Evolutionary conservation across 2,329 filamentous ascomycete species (phyloP).

Genomic region (Monascus ruber): DNA sequence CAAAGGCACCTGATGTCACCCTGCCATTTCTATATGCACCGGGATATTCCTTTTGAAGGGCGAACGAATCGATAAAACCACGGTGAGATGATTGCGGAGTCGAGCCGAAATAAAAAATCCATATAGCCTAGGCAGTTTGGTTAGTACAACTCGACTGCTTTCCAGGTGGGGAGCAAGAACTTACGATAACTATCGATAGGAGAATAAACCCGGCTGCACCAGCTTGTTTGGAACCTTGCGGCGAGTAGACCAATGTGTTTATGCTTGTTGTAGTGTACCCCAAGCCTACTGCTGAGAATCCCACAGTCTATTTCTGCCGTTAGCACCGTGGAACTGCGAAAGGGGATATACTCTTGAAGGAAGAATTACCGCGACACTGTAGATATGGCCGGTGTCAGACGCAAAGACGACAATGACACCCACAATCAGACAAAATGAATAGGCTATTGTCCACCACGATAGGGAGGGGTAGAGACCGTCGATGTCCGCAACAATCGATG

Average conservation of each 20-base stretch:
- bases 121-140: conserved; percentile 61
- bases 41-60: conserved; percentile 68
- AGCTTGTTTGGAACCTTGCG: conserved; percentile 61
- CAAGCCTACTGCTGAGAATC: conserved; percentile 71
- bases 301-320: conserved; percentile 52
- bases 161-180: conserved; percentile 23
- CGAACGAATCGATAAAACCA: conserved; percentile 90
- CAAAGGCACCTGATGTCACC: conserved; percentile 63
- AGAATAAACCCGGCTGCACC: conserved; percentile 88
- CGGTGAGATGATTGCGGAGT: conserved; percentile 76
- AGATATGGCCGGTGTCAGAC: conserved; percentile 72
- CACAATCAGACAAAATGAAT: conserved; percentile 70
- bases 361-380: conserved; percentile 64
- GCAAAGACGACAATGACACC: conserved; percentile 75
- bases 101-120: conserved; percentile 98
- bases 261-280: conserved; percentile 78
- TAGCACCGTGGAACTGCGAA: conserved; percentile 9
- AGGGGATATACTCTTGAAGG: neutral
- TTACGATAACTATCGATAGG: conserved; percentile 80
- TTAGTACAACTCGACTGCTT: no score
- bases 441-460: conserved; percentile 84
- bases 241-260: conserved; percentile 72
- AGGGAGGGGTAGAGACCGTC: conserved; percentile 61
- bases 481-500: conserved; percentile 62
- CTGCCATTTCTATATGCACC: conserved; percentile 52